Evolutionary conservation across 345 rosid genomes (phyloP).

Genomic region (Lepidium didymum): DNA sequence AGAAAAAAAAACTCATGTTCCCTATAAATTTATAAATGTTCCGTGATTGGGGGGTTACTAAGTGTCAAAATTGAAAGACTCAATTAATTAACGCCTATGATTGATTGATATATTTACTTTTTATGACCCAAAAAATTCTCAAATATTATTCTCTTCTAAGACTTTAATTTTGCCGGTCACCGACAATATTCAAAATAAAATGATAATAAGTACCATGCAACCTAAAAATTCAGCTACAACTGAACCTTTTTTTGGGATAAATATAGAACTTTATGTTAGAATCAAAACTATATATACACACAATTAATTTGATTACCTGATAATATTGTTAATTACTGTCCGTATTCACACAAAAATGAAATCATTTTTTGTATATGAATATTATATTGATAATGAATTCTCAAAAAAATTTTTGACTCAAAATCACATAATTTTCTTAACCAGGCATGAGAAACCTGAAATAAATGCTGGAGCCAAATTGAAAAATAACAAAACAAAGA

Average conservation of each 20-base stretch:
- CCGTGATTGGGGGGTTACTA: slow-evolving; percentile 12
- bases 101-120: slow-evolving; percentile 3
- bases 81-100: not conserved
- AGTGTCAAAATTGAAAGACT: not conserved
- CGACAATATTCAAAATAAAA: not conserved
- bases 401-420: no score
- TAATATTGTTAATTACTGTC: not conserved
- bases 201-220: not conserved
- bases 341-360: not conserved
- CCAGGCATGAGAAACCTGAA: not conserved
- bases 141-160: not conserved
- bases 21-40: not conserved
- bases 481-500: not conserved
- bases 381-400: not conserved
- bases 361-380: not conserved
- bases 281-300: not conserved
- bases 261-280: not conserved
- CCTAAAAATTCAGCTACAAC: not conserved
- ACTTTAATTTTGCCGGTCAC: not conserved
- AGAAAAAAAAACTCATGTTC: not conserved
- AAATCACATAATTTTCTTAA: no score
- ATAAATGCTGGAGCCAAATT: not conserved
- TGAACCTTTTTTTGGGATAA: not conserved
- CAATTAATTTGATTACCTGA: not conserved
- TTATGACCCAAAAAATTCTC: not conserved